Conservation (phyloP, 139 green algal genomes). For the Volvox reticuliferus region DNA sequence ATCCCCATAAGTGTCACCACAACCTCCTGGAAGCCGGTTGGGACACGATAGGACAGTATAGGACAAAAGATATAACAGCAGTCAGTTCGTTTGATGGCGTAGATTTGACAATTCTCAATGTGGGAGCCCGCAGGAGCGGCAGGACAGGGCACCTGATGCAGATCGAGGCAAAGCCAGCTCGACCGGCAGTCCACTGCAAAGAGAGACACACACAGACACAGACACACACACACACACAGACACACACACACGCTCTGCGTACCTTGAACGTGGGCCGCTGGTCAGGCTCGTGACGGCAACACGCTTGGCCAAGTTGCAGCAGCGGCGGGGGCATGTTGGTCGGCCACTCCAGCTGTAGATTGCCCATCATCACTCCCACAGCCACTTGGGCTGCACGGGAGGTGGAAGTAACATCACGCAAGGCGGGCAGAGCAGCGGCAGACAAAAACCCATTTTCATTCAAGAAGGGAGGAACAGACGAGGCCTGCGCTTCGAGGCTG, state of each 20-base stretch:
- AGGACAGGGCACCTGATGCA: too few species aligned
- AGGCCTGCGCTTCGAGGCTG: neutral
- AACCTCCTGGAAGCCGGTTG: constrained; percentile 12
- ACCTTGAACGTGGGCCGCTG: constrained; percentile 39
- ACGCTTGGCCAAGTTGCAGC: constrained; percentile 19
- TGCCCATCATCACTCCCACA: constrained; percentile 29
- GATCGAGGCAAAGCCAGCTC: too few species aligned
- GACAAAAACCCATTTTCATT: too few species aligned
- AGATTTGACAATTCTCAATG: too few species aligned
- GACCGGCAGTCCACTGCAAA: too few species aligned
- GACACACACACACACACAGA: too few species aligned
- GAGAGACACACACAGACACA: too few species aligned
- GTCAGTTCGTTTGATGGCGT: too few species aligned
- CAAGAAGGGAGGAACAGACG: neutral
- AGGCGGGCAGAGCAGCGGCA: too few species aligned
- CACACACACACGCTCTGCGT: neutral
- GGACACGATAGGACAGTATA: too few species aligned
- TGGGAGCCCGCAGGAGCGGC: too few species aligned
- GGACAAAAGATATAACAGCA: too few species aligned
- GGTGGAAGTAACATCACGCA: neutral
- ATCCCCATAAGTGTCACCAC: constrained; percentile 12
- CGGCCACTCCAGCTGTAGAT: constrained; percentile 42
- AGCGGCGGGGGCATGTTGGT: constrained; percentile 22
- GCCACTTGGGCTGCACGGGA: constrained; percentile 41
- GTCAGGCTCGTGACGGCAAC: constrained; percentile 23